Evolutionary conservation across 176 grass and related monocot species (phyloP).

Genomic region (Phoenix roebelenii): DNA sequence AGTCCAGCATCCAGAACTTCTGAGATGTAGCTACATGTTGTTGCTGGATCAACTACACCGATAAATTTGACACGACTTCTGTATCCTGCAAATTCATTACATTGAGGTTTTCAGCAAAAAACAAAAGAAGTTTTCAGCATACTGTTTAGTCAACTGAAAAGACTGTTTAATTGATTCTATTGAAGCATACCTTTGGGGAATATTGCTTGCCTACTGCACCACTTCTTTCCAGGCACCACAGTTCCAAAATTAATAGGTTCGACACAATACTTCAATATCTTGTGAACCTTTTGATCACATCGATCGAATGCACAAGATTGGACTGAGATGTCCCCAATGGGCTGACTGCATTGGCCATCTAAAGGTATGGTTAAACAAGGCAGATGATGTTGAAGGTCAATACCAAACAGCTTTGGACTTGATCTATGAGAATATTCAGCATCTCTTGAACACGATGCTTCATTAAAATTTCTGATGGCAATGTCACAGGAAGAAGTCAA

Average conservation of each 20-base stretch:
- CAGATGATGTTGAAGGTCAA: conserved; percentile 29
- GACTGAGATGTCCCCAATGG: conserved; percentile 26
- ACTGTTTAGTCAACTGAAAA: not conserved
- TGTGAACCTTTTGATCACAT: conserved; percentile 1
- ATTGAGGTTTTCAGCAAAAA: conserved; percentile 4
- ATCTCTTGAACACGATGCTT: conserved; percentile 9
- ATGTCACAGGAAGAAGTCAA: conserved; percentile 16
- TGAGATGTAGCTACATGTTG: conserved; percentile 59
- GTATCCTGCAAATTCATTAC: conserved; percentile 48
- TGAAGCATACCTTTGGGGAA: conserved; percentile 58
- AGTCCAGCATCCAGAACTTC: conserved; percentile 74
- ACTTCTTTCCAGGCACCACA: conserved; percentile 45
- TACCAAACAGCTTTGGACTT: conserved; percentile 37
- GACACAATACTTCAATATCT: conserved; percentile 10
- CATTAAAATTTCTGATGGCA: conserved; percentile 3
- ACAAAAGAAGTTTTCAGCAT: conserved; percentile 5
- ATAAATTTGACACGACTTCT: conserved; percentile 61
- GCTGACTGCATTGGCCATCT: conserved; percentile 28
- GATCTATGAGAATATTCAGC: conserved; percentile 7
- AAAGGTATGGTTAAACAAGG: conserved; percentile 8
- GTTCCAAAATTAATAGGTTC: conserved; percentile 55
- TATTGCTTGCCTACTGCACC: conserved; percentile 62
- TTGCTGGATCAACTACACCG: conserved; percentile 50
- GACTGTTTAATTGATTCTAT: conserved; percentile 1
- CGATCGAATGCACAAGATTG: conserved; percentile 7